Evolutionary conservation across 208 protist genomes (phyloP).

Genomic region (Leishmania major): DNA sequence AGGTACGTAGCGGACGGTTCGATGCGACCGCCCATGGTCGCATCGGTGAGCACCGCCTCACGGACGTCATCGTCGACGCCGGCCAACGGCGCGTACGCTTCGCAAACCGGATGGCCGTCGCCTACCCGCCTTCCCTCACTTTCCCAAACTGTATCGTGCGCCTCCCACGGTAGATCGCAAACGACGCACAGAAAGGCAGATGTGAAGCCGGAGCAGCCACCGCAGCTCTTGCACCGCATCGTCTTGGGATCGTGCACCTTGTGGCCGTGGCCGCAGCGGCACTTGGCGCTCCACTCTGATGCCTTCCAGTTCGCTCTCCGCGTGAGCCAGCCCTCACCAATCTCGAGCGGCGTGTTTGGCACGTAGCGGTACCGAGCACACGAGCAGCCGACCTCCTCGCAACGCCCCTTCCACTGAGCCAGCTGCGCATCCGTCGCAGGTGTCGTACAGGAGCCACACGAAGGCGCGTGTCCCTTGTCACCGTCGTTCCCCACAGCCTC

Average conservation of each 20-base stretch:
- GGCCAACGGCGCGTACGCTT: slow-evolving; percentile 70
- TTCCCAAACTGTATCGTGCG: slow-evolving; percentile 85
- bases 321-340: slow-evolving; percentile 84
- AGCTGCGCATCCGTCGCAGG: slow-evolving; percentile 22
- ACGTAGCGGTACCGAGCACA: slow-evolving; percentile 80
- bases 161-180: slow-evolving; percentile 82
- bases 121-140: slow-evolving; percentile 52
- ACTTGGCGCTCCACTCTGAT: slow-evolving; percentile 73
- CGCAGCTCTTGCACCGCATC: slow-evolving; percentile 46
- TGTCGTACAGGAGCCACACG: neutral
- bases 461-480: neutral
- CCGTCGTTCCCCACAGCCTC: neutral
- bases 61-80: slow-evolving; percentile 70
- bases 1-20: slow-evolving; percentile 23
- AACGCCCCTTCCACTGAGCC: slow-evolving; percentile 31
- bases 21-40: slow-evolving; percentile 55
- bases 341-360: slow-evolving; percentile 86
- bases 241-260: slow-evolving; percentile 51
- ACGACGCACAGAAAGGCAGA: slow-evolving; percentile 83
- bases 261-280: slow-evolving; percentile 77
- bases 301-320: slow-evolving; percentile 67
- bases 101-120: slow-evolving; percentile 54
- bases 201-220: slow-evolving; percentile 49
- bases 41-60: slow-evolving; percentile 59
- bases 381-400: slow-evolving; percentile 45